A percentile compares a stretch with the other conserved stretches of the same genome.
phyloP scores from a whole-genome alignment of 257 asterid genomes.

The Nicotiana noctiflora region DNA sequence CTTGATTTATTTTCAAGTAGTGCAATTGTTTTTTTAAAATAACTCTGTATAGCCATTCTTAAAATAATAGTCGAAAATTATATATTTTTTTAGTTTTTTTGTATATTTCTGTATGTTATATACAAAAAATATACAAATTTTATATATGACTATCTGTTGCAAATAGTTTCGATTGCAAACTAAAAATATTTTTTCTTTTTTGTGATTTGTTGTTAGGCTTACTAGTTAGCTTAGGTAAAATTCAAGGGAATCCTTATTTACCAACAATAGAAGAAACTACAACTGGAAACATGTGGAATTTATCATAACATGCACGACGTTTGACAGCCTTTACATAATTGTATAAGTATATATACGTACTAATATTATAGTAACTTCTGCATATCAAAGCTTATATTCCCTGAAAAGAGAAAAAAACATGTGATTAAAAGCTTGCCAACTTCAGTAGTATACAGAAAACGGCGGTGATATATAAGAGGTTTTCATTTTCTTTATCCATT shows the following conservation, averaged over 20 bases:
- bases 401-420: neutral
- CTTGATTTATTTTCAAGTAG: neutral
- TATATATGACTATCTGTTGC: too few species aligned
- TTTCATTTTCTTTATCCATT: neutral
- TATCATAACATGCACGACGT: conserved; percentile 4
- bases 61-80: too few species aligned
- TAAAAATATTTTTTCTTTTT: too few species aligned
- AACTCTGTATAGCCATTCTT: too few species aligned
- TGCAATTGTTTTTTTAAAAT: too few species aligned
- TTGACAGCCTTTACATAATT: neutral
- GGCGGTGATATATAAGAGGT: neutral
- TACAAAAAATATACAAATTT: too few species aligned
- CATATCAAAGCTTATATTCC: conserved; percentile 1
- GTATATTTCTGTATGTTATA: too few species aligned
- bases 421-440: neutral
- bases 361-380: neutral
- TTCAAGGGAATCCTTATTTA: neutral
- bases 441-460: neutral
- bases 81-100: too few species aligned
- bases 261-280: neutral
- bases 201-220: neutral
- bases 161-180: too few species aligned
- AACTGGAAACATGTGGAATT: neutral
- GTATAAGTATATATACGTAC: neutral
- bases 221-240: neutral